Evolutionary conservation across 73 alveolate species (phyloP), one percentile per base, ranked within the genome.

Genomic region (Paramecium tetraurelia): DNA sequence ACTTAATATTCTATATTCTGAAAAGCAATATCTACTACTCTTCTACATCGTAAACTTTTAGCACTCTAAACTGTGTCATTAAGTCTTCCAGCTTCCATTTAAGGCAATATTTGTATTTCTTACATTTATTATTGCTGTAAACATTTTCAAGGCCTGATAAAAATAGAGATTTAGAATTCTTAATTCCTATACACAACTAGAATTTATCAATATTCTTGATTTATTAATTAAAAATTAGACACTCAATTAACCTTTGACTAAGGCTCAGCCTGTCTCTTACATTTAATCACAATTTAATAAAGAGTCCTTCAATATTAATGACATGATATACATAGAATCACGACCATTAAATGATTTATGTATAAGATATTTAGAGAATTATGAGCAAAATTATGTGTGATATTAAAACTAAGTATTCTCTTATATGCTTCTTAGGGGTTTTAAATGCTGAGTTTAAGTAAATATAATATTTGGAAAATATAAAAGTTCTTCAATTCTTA

Each of bases 11-110:
- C 63, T 14, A 89, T 89, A 72, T 89, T 58, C 50, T 69, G 20
- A 68, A 89, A 89, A 10, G 92, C 58, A 11, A 89, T 68, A 40
- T 89, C 92, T 41, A 89, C 92, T 38, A 38, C 76, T 36, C 24
- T 68, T 21, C 43, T 21, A 6, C 14, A 59, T 24, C 69, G 46
- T 44, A 44, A 35, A 80, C 90, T 80, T 48, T 35, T 80, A 44
- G 76, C 33, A 48, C 90, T 80, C 20, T 21, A 41, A 41, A 33
- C 29, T 35, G 87, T 41, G 18, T 75, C 84, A 63, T 63, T 63
- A 16, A 75, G 58, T 18, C 35, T 75, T 21, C 31, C 87, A 14
- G 38, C 38, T 10, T 35, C 68, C 0, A 21, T 38, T 75, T 38
- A 75, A 31, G 38, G 68, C 6, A 31, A 22, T 35, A 75, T 35